phyloP scores from a whole-genome alignment of 2,329 filamentous ascomycete genomes.

The Fusarium sp. region DNA sequence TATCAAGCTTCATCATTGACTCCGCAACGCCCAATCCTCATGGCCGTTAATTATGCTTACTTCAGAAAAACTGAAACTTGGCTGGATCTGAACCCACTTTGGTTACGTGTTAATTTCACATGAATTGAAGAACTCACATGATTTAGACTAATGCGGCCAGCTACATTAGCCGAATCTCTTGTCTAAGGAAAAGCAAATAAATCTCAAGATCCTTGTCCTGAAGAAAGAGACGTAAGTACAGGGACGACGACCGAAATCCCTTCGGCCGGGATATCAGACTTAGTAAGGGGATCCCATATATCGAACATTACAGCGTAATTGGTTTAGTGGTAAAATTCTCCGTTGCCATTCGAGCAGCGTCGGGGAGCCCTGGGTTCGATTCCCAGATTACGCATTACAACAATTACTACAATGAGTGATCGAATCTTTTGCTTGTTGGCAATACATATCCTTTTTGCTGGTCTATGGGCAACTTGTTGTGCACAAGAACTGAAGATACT shows the following conservation, averaged over 20 bases:
- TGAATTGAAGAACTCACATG: constrained; percentile 14
- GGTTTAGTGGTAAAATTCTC: constrained; percentile 23
- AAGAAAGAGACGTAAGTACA: not conserved
- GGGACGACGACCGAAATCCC: not conserved
- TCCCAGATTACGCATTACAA: constrained; percentile 22
- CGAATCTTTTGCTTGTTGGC: not conserved
- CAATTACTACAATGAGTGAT: accelerated
- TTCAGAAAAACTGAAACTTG: not conserved
- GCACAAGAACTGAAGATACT: not conserved
- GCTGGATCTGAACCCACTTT: not conserved
- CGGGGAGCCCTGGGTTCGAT: constrained; percentile 29
- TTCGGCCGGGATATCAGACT: accelerated
- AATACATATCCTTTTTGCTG: not conserved
- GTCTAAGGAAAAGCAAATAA: not conserved
- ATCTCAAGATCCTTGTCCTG: constrained; percentile 6
- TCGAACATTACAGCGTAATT: not conserved
- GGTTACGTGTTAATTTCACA: not conserved
- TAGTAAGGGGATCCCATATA: accelerated
- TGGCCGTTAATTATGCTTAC: not conserved
- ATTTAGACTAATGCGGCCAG: constrained; percentile 24
- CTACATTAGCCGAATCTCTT: constrained; percentile 1
- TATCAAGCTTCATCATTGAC: not conserved
- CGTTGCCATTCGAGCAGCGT: constrained; percentile 16
- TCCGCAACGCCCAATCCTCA: constrained; percentile 3
- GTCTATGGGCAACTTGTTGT: not conserved